Evolutionary conservation across 371 early-diverging fungal species (phyloP), one percentile per base, ranked within the genome.

Genomic region (Lichtheimia corymbifera): DNA sequence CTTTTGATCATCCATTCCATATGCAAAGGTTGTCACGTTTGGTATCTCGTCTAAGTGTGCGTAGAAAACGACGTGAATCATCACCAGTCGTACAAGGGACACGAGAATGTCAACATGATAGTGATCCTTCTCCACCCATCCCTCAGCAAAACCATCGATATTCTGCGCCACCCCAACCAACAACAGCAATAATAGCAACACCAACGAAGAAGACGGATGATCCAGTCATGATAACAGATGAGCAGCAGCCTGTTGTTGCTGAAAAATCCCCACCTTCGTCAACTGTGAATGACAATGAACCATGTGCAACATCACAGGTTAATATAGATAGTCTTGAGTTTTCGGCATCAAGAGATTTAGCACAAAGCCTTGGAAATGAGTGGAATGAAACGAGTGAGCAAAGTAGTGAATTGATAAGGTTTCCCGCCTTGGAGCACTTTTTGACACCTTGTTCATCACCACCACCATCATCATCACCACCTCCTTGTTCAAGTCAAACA

Each of bases 241-340:
- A 35, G 35, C 6, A 35, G 35, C 6, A 35, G 35, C 35, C 35
- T 35, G 9, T 11, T 35, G 9, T 0, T 35, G 35, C 6, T 35
- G 11, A 35, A 2, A 9, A 11, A 35, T 35, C 35, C 11, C 2
- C 6, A 35, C 9, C 35, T 9, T 35, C 11, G 2, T 35, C 22
- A 22, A 22, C 35, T 35, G 35, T 9, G 35, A 35, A 35, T 35
- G 9, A 35, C 11, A 35, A 35, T 35, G 11, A 35, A 35, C 35
- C 35, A 2, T 9, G 9, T 35, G 35, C 35, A 35, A 9, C 35
- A 9, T 9, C 35, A 1, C 35, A 35, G 11, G 35, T 35, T 25
- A 47, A 61, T 20, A 25, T 62, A 2, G 63, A 50, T n/a, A 30
- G 35, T 22, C 63, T 62, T 30, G 63, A 62, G 27, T 62, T 62